Conservation (phyloP, 345 rosid species). For the Erysimum cheiranthoides region DNA sequence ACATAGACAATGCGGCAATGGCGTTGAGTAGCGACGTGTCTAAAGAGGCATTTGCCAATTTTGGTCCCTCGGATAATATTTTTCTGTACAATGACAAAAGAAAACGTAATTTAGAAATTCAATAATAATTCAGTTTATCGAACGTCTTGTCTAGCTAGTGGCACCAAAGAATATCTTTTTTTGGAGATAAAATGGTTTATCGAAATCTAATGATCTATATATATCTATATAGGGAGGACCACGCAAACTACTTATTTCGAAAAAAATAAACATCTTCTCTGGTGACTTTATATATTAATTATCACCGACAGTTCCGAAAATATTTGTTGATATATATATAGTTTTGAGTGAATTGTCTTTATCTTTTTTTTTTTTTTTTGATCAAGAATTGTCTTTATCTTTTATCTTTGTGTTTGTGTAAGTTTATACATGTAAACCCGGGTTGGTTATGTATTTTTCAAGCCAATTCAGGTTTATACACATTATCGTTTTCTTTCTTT, state of each 20-base stretch:
- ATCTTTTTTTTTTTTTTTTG: no score
- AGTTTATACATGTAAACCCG: slow-evolving; percentile 1
- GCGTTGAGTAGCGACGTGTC: slow-evolving; percentile 17
- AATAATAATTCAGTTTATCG: slow-evolving; percentile 30
- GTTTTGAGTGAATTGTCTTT: neutral
- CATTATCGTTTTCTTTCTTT: no score
- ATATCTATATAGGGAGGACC: slow-evolving; percentile 21
- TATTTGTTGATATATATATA: neutral
- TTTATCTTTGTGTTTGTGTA: neutral
- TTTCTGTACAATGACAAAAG: slow-evolving; percentile 9
- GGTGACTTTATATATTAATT: neutral
- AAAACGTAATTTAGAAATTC: slow-evolving; percentile 33
- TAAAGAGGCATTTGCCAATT: slow-evolving; percentile 4
- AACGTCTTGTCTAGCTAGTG: slow-evolving; percentile 42
- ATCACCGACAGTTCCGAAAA: slow-evolving; percentile 22
- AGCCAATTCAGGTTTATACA: neutral
- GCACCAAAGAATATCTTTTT: slow-evolving; percentile 23
- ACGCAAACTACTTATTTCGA: slow-evolving; percentile 17
- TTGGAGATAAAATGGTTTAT: slow-evolving; percentile 22
- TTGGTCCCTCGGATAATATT: slow-evolving; percentile 5
- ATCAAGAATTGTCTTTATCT: slow-evolving; percentile 5
- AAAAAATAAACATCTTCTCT: slow-evolving; percentile 19
- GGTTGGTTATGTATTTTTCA: neutral
- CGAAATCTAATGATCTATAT: slow-evolving; percentile 23
- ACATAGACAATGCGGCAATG: neutral